Evolutionary conservation across 176 grass and related monocot genomes (phyloP), one percentile per base, ranked within the genome.

Genomic region (Luzula sylvatica): DNA sequence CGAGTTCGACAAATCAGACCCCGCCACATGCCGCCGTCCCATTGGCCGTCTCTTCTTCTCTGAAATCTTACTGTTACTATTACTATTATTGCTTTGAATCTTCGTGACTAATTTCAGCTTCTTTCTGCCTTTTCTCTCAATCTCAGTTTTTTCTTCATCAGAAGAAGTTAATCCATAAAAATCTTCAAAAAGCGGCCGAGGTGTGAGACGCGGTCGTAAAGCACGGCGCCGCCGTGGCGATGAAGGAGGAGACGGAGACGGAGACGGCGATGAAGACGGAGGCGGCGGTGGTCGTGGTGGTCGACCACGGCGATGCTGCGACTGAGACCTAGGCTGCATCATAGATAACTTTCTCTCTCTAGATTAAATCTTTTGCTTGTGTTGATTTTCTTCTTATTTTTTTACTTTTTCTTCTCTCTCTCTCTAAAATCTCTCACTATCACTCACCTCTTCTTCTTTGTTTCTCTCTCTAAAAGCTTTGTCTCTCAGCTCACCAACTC

Each of bases 81-180:
- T 75, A 40, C 49, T 49, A 3, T 74, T 56, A 15, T 72, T 68
- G 39, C 68, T 68, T 9, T 81, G 75, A 19, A 92, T 65, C 75
- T 83, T 90, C 46, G 79, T 72, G 0, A 98, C 78, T 11, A 98
- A 71, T 81, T 98, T 92, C 46, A 98, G 74, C 78, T 92, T 86
- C 42, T 81, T 76, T 12, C 78, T 68, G 19, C 72, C 65, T 27
- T 78, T 78, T 16, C 70, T 58, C 57, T 11, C 58, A 60, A 1
- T 54, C 63, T 41, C 69, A 65, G 56, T 56, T 72, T 60, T 68
- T 29, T 65, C 62, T 61, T 59, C 78, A 42, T 70, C 78, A 26
- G 73, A 73, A 21, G 67, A 71, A 46, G 67, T 56, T 13, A 67
- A 55, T 17, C 69, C 61, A 11, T 49, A 65, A 45, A 70, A 72